Evolutionary conservation across 148 eudicot species (phyloP), one percentile per base, ranked within the genome.

Genomic region (Rhododendron molle): DNA sequence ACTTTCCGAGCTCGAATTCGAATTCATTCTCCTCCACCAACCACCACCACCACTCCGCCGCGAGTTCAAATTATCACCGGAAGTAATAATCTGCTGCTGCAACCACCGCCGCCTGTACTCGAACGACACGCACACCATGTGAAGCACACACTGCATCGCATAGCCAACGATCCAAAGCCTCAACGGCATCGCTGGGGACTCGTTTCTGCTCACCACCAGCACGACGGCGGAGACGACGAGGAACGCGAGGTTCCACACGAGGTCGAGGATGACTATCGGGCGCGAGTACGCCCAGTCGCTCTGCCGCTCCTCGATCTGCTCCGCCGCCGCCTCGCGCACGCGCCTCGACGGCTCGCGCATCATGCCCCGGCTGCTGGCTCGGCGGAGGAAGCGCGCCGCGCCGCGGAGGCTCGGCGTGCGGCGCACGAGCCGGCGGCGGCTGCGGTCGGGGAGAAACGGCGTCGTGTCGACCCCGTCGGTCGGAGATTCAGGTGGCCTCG

Each of bases 161-260:
- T 95, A 93, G 11, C 97, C 98, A 4, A 88, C 86, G 15, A 95
- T 86, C 98, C 98, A 95, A 30, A 94, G 67, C 94, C 98, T 87
- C 65, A 95, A 72, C 60, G 97, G 98, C 89, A 90, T 87, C 79
- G 79, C 10, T n/a, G 96, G 87, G 18, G 76, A 15, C 82, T 94
- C 98, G 1, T 88, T 76, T 60, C 89, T 72, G 88, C 94, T 92
- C 40, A 87, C 0, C n/a, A 90, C 62, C 86, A 94, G 46, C 47
- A 91, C 91, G 8, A 84, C 83, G 34, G 88, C 47, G 14, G 94
- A 89, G 0, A 89, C 89, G 2, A 84, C 79, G 1, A 95, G 88
- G 32, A 93, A 90, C 1, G 93, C 88, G 1, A 91, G 78, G 90
- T 94, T 95, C 97, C 98, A 94, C 0, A 92, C 7, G 0, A 95